Evolutionary conservation across 1,139 yeast species (phyloP).

Genomic region (Debaryomyces nepalensis): DNA sequence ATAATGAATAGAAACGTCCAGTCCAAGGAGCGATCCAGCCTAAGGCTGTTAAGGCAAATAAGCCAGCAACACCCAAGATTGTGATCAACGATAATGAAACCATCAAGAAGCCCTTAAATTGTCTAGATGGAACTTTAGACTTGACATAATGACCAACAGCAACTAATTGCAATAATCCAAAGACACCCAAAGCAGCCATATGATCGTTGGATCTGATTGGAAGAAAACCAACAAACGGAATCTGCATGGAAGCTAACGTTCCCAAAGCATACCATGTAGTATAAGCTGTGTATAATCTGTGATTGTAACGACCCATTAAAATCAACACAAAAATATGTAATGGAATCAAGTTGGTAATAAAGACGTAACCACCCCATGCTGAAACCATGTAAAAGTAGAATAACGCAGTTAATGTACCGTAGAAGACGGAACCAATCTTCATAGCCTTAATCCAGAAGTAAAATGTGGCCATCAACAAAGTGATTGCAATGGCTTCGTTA

Average conservation of each 20-base stretch:
- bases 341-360: slow-evolving; percentile 96
- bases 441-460: slow-evolving; percentile 94
- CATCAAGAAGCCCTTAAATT: slow-evolving; percentile 73
- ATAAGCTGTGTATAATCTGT: slow-evolving; percentile 84
- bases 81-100: slow-evolving; percentile 62
- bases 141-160: slow-evolving; percentile 85
- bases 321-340: slow-evolving; percentile 89
- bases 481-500: slow-evolving; percentile 98
- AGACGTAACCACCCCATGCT: slow-evolving; percentile 99
- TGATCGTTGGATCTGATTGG: slow-evolving; percentile 98
- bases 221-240: slow-evolving; percentile 96
- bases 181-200: slow-evolving; percentile 97
- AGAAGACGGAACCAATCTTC: slow-evolving; percentile 86
- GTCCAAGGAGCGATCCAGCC: slow-evolving; percentile 99
- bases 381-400: slow-evolving; percentile 98
- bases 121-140: slow-evolving; percentile 70
- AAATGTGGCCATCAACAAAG: slow-evolving; percentile 92
- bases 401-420: slow-evolving; percentile 82
- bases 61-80: slow-evolving; percentile 67
- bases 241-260: slow-evolving; percentile 97
- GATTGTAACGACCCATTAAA: slow-evolving; percentile 92
- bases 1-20: slow-evolving; percentile 95
- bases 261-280: slow-evolving; percentile 98
- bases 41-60: slow-evolving; percentile 79
- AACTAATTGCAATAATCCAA: slow-evolving; percentile 90